A percentile compares a stretch with the other conserved stretches of the same genome.
Conservation (phyloP, 73 alveolate genomes). For the Symbiodinium natans region DNA sequence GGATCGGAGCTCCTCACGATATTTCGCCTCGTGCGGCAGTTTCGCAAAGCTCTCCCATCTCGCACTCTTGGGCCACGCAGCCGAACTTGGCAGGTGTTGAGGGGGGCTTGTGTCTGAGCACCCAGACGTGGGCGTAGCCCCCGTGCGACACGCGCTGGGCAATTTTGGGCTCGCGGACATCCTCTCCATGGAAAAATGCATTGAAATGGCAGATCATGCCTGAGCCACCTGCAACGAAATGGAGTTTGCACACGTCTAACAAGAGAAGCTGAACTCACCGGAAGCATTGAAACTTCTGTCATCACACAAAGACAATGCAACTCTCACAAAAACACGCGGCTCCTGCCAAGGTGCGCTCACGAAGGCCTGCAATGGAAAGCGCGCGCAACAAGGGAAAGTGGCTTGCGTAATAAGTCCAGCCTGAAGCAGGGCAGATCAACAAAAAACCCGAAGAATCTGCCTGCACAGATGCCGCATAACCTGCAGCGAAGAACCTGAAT, state of each 20-base stretch:
- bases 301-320: no score
- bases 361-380: background rate
- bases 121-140: conserved; percentile 45
- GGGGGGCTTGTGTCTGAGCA: background rate
- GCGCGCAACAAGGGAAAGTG: no score
- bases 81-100: no score
- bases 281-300: no score
- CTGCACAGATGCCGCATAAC: background rate
- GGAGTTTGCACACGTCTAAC: no score
- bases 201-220: background rate
- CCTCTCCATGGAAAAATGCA: background rate
- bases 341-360: conserved; percentile 10
- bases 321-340: no score
- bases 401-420: no score
- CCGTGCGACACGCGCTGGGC: conserved; percentile 55
- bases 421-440: no score
- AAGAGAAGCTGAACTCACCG: no score
- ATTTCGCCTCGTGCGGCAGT: conserved; percentile 1
- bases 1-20: conserved; percentile 28
- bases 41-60: no score
- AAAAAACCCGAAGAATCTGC: background rate
- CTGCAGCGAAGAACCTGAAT: background rate
- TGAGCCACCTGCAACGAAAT: no score
- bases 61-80: no score
- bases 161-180: background rate